Evolutionary conservation across 1,284 basidiomycete genomes (phyloP).

Genomic region (Pseudozyma tsukubaensis): DNA sequence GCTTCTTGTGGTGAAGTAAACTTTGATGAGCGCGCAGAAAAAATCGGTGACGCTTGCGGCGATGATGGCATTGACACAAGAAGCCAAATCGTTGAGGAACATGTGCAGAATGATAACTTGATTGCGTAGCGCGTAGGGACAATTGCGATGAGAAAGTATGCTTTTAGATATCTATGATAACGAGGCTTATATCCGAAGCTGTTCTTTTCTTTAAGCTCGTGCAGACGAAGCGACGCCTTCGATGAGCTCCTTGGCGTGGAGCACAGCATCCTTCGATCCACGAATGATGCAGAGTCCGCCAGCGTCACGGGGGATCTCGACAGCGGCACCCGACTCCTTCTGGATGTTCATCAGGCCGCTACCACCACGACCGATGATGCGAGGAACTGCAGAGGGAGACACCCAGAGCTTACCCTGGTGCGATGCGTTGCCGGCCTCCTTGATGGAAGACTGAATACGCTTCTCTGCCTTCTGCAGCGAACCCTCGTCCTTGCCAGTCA

Average conservation of each 20-base stretch:
- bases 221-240: constrained; percentile 35
- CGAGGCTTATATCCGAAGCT: neutral
- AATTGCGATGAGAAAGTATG: constrained; percentile 18
- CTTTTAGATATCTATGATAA: constrained; percentile 7
- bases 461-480: constrained; percentile 52
- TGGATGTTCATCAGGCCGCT: constrained; percentile 54
- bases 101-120: neutral
- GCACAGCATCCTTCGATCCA: constrained; percentile 55
- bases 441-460: constrained; percentile 35
- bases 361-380: constrained; percentile 57
- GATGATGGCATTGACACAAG: too few relatives aligned
- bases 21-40: too few relatives aligned
- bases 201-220: neutral
- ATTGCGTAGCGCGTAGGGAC: neutral
- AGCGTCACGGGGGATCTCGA: constrained; percentile 60
- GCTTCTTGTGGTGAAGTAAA: too few relatives aligned
- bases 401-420: constrained; percentile 56
- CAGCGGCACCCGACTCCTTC: constrained; percentile 52
- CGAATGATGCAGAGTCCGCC: constrained; percentile 57
- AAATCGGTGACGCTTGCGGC: too few relatives aligned
- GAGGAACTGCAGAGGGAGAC: constrained; percentile 45
- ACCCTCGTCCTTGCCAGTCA: constrained; percentile 53
- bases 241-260: constrained; percentile 57
- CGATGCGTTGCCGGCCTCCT: constrained; percentile 42
- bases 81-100: too few relatives aligned